Evolutionary conservation across 345 rosid species (phyloP).

Genomic region (Arabis alpina): DNA sequence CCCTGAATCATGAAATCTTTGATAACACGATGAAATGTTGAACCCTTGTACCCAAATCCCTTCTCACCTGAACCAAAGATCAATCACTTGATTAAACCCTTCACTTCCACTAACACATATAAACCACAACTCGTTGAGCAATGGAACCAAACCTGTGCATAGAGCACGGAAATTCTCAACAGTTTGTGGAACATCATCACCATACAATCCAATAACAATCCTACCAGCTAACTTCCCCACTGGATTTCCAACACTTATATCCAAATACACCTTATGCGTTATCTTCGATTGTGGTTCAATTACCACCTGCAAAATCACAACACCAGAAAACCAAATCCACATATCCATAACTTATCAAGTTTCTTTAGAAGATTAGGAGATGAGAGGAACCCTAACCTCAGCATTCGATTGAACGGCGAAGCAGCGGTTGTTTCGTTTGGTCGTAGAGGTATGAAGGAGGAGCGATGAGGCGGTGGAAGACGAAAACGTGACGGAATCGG

Average conservation of each 20-base stretch:
- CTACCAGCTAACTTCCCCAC: conserved; percentile 87
- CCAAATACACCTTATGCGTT: conserved; percentile 88
- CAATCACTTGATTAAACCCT: conserved; percentile 13
- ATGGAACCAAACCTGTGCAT: conserved; percentile 71
- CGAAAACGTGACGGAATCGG: conserved; percentile 42
- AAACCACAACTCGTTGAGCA: neutral
- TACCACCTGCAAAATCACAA: conserved; percentile 45
- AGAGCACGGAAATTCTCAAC: conserved; percentile 94
- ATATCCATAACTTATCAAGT: neutral
- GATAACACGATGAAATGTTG: conserved; percentile 87
- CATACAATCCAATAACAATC: conserved; percentile 87
- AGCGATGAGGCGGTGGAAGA: conserved; percentile 50
- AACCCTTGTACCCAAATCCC: conserved; percentile 92
- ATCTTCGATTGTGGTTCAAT: conserved; percentile 70
- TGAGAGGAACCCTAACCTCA: conserved; percentile 56
- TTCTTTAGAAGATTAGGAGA: neutral
- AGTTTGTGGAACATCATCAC: conserved; percentile 96
- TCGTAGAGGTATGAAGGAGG: conserved; percentile 45
- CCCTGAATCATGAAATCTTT: conserved; percentile 99
- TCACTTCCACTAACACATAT: neutral
- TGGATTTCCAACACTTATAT: conserved; percentile 91
- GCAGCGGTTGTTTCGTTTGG: conserved; percentile 44
- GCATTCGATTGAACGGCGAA: conserved; percentile 61
- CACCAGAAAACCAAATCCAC: conserved; percentile 5
- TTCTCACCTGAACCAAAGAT: conserved; percentile 71